Evolutionary conservation across 1,139 yeast genomes (phyloP).

Genomic region (Debaryomyces coudertii): DNA sequence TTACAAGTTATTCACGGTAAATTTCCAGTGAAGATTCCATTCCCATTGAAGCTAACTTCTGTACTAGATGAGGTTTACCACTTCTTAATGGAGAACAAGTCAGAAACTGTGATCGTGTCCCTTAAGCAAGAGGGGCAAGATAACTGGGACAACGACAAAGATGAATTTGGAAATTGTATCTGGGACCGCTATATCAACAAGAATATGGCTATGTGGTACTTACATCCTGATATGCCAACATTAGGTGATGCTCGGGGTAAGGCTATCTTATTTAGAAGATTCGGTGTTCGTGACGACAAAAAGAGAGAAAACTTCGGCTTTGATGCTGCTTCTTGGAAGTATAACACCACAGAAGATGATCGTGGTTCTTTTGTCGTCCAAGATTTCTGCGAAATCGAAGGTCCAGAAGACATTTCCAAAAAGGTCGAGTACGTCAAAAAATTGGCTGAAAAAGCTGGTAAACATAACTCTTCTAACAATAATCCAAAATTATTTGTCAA

Average conservation of each 20-base stretch:
- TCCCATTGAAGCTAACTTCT: conserved; percentile 53
- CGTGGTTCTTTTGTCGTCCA: conserved; percentile 67
- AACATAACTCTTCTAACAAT: conserved; percentile 47
- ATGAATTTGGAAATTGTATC: conserved; percentile 67
- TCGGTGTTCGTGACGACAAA: conserved; percentile 56
- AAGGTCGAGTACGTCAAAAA: conserved; percentile 62
- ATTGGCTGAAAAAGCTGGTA: conserved; percentile 56
- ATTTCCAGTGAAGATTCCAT: conserved; percentile 69
- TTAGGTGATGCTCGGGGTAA: conserved; percentile 70
- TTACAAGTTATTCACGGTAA: conserved; percentile 75
- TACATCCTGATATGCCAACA: conserved; percentile 57
- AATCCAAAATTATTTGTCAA: conserved; percentile 68
- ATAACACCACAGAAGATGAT: conserved; percentile 69
- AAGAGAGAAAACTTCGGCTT: conserved; percentile 56
- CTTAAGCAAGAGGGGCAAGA: conserved; percentile 76
- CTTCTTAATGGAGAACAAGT: conserved; percentile 53
- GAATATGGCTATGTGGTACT: conserved; percentile 62
- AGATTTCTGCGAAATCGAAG: conserved; percentile 70
- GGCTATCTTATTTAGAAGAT: conserved; percentile 67
- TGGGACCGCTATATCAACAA: conserved; percentile 62
- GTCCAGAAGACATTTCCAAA: conserved; percentile 54
- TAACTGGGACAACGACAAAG: conserved; percentile 61
- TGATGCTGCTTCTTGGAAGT: conserved; percentile 68
- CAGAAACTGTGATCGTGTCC: conserved; percentile 69
- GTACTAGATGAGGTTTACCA: conserved; percentile 60